Base-by-base conservation (phyloP, 148 eudicot species). In the Persicaria tinctoria region DNA sequence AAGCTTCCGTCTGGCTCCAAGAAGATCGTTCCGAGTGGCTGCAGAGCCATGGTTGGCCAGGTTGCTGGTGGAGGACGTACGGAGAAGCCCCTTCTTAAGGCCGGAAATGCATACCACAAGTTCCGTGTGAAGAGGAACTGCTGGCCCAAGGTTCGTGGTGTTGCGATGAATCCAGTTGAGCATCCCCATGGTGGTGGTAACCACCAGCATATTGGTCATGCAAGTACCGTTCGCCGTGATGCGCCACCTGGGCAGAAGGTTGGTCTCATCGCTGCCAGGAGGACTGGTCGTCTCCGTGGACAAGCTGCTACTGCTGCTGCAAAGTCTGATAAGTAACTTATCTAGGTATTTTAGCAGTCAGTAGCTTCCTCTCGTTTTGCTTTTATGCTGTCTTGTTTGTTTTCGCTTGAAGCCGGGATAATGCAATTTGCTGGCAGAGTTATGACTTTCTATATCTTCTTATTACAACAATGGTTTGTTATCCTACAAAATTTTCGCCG, bases 61-160 rank as follows among this genome's bases (percentile, higher is more conserved):
- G 78, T 76, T 76, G 78, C 78, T 6, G 78, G 78, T 50, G 78
- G 78, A 64, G 78, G 78, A 18, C 66, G 78, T 55, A 76, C 78
- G 1, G 78, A 76, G 63, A 76, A 76, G 50, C 78, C 78, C 2
- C 16, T 76, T 3, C 38, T 76, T 11, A 76, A 76, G 73, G 78
- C 73, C 20, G 78, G 78, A 38, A 76, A 76, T 18, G 78, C 78
- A 23, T 76, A 76, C 51, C 78, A 76, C 78, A 76, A 76, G 59
- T 76, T 13, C 73, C 48, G 78, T 32, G 78, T 76, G 60, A 76
- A 76, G 73, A 76, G 78, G 78, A 76, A 76, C 73, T 8, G 73
- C 78, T 76, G 78, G 73, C 78, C 78, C 32, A 76, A 76, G 72
- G 78, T 76, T 66, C 78, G 78, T 51, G 78, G 78, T 76, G 78